A percentile compares a stretch with the other conserved stretches of the same genome.
phyloP scores from a whole-genome alignment of 805 yeast genomes.

The Diddensiella santjacobensis region DNA sequence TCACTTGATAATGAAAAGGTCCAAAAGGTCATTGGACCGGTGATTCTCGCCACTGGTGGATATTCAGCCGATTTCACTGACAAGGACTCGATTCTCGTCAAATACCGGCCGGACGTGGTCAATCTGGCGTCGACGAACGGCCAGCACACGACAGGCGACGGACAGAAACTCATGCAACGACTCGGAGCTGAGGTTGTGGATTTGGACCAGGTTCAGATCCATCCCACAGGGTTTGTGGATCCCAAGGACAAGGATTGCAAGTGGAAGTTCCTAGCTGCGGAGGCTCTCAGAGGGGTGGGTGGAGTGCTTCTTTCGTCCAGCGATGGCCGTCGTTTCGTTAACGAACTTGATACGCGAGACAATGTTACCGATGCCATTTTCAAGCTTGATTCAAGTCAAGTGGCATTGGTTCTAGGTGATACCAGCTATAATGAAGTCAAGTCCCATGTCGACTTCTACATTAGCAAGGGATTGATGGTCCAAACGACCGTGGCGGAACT shows the following conservation, averaged over 20 bases:
- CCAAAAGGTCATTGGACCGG: conserved; percentile 46
- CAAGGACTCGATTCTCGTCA: conserved; percentile 45
- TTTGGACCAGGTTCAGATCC: conserved; percentile 63
- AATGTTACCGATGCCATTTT: conserved; percentile 57
- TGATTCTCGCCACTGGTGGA: conserved; percentile 62
- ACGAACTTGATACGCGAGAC: conserved; percentile 59
- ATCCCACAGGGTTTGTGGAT: conserved; percentile 62
- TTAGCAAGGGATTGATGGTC: conserved; percentile 44
- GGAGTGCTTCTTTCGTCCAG: conserved; percentile 51
- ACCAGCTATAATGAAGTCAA: conserved; percentile 45
- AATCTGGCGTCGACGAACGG: conserved; percentile 60
- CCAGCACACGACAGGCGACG: conserved; percentile 60
- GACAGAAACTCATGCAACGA: conserved; percentile 44
- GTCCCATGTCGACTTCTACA: conserved; percentile 48
- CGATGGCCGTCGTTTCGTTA: conserved; percentile 52
- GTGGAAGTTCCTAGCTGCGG: conserved; percentile 59
- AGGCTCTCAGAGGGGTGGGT: conserved; percentile 64
- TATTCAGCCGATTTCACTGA: conserved; percentile 38
- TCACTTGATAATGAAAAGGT: conserved; percentile 30
- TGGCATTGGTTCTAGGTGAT: conserved; percentile 43
- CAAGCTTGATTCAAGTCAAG: conserved; percentile 28
- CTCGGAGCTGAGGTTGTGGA: conserved; percentile 56
- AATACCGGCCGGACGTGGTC: conserved; percentile 56
- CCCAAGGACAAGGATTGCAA: conserved; percentile 47
- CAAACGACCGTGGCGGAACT: conserved; percentile 44